Base-by-base conservation (phyloP, 805 yeast genomes). In the Wickerhamomyces bisporus region DNA sequence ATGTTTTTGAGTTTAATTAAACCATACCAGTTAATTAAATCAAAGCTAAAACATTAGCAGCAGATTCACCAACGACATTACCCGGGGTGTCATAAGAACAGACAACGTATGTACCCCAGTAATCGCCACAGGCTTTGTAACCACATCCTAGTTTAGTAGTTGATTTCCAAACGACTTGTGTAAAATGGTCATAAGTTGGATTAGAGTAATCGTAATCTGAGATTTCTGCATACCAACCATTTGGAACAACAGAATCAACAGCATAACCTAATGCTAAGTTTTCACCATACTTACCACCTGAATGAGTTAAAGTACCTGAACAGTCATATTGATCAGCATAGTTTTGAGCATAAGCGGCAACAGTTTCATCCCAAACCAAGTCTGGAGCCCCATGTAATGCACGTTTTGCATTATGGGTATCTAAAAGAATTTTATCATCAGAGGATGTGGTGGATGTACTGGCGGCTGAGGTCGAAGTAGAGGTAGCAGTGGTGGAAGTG, bases 11-110 rank as follows among this genome's bases (percentile, higher is more conserved):
- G n/a, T n/a, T n/a, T n/a, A n/a, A n/a, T n/a, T n/a, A n/a, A n/a
- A n/a, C n/a, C n/a, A n/a, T n/a, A n/a, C n/a, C n/a, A n/a, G n/a
- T n/a, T n/a, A 15, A 5, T 12, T 30, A 30, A 9, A 12, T 20
- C 14, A 18, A 33, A 17, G 36, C 30, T 34, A 26, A 14, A 30
- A 60, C 70, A 35, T 65, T 61, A 8, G 42, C 51, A 14, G 57
- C 45, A 61, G 76, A 83, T 53, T 66, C 53, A 39, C 84, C 80
- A 35, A 68, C 61, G 37, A 70, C 55, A 64, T 87, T 87, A 51
- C 96, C 96, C 26, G 82, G 75, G 14, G 86, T 79, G 53, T 69
- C 64, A 60, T 88, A 87, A 36, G 81, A 77, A 61, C 96, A 87
- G 44, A 84, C 73, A 39, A 82, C 67, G 63, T 85, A 86, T 48